A percentile compares a stretch with the other conserved stretches of the same genome.
These are phyloP conservation scores for Colletotrichum eleusines DNA, from an alignment of 2,329 filamentous ascomycete genomes.

Conservation along the genomic window DNA sequence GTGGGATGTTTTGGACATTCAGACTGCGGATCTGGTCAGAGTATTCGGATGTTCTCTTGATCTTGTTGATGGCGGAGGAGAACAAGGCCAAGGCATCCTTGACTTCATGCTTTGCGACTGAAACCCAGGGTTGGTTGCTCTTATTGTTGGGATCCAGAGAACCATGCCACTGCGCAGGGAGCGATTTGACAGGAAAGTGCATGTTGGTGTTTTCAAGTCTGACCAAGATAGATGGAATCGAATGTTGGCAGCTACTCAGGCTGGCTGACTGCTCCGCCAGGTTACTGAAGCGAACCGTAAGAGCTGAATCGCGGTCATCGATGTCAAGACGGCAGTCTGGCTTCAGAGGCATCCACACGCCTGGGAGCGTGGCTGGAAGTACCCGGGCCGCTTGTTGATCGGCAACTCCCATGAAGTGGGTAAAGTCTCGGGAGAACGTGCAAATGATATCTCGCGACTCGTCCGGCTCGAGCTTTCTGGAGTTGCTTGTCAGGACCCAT, in stretches of 20 bases:
- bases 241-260: neutral
- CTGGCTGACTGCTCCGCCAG: neutral
- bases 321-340: neutral
- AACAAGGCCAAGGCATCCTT: conserved; percentile 31
- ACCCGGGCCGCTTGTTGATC: neutral
- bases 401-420: neutral
- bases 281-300: neutral
- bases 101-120: conserved; percentile 11
- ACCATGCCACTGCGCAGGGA: conserved; percentile 19
- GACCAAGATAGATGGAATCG: neutral
- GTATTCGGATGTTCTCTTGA: neutral
- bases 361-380: conserved; percentile 6
- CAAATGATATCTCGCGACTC: conserved; percentile 13
- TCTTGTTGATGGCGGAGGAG: conserved; percentile 32
- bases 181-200: conserved; percentile 13
- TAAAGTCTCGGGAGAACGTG: neutral
- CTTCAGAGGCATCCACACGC: neutral
- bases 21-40: neutral
- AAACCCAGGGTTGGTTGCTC: conserved; percentile 8
- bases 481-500: conserved; percentile 29
- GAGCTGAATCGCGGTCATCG: conserved; percentile 6
- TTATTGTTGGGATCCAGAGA: neutral
- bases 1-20: neutral
- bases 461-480: conserved; percentile 27
- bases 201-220: conserved; percentile 3